phyloP scores from a whole-genome alignment of 2,329 filamentous ascomycete genomes.

The Fusarium abutilonis region DNA sequence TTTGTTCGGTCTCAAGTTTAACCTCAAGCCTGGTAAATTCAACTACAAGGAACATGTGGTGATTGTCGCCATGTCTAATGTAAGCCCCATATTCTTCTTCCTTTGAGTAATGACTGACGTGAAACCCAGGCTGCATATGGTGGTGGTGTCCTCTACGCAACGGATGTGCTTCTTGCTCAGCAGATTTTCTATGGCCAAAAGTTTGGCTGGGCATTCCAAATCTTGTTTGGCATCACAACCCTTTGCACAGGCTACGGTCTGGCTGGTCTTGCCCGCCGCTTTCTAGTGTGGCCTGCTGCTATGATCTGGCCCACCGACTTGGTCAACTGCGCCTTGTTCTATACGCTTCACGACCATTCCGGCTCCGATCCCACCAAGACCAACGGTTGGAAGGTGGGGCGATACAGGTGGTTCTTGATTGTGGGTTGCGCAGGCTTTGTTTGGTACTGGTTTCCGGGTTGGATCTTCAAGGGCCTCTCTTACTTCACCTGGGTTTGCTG shows the following conservation, averaged over 20 bases:
- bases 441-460: conserved; percentile 71
- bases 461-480: conserved; percentile 69
- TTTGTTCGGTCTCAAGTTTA: conserved; percentile 63
- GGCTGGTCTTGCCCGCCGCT: conserved; percentile 63
- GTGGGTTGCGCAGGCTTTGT: conserved; percentile 61
- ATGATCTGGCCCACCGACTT: conserved; percentile 68
- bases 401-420: conserved; percentile 70
- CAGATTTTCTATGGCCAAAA: conserved; percentile 66
- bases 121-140: conserved; percentile 63
- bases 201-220: conserved; percentile 64
- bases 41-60: conserved; percentile 71
- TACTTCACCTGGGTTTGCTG: conserved; percentile 71
- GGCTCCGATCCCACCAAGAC: conserved; percentile 59
- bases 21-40: conserved; percentile 66
- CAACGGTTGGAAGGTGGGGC: conserved; percentile 70
- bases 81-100: conserved; percentile 49
- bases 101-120: conserved; percentile 29
- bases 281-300: conserved; percentile 63
- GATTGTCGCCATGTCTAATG: conserved; percentile 72
- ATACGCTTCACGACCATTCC: conserved; percentile 58
- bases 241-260: conserved; percentile 67
- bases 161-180: conserved; percentile 60
- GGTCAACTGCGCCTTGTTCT: conserved; percentile 63
- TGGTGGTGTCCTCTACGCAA: conserved; percentile 66
- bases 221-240: conserved; percentile 64